Evolutionary conservation across 768 basidiomycete species (phyloP).

Genomic region (Suillus sp.): DNA sequence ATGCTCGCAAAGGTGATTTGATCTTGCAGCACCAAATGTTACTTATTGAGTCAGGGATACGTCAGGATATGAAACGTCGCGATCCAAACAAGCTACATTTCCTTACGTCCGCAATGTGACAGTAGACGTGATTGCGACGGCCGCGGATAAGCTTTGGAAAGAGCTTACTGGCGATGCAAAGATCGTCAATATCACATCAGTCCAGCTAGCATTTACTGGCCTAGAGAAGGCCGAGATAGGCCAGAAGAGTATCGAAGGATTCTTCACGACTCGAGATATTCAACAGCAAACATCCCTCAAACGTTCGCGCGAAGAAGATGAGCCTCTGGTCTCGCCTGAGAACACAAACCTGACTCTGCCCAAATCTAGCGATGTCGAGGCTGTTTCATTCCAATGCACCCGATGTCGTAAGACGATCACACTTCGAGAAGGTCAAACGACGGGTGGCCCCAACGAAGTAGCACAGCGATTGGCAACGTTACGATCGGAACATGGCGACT

Average conservation of each 20-base stretch:
- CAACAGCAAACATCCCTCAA: conserved; percentile 33
- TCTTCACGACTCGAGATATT: conserved; percentile 53
- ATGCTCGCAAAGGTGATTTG: conserved; percentile 64
- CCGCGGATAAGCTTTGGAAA: conserved; percentile 83
- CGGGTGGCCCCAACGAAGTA: conserved; percentile 27
- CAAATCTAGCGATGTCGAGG: neutral
- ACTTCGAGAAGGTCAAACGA: conserved; percentile 28
- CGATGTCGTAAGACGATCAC: conserved; percentile 55
- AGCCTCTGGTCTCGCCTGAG: conserved; percentile 10
- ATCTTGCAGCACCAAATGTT: neutral
- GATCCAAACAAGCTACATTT: conserved; percentile 86
- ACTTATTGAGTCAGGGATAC: conserved; percentile 11
- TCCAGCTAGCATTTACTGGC: conserved; percentile 76
- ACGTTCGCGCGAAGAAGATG: conserved; percentile 40
- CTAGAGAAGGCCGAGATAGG: conserved; percentile 76
- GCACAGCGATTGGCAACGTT: conserved; percentile 43
- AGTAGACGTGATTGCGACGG: conserved; percentile 73
- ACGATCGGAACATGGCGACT: conserved; percentile 82
- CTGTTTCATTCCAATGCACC: conserved; percentile 53
- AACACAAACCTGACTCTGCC: neutral
- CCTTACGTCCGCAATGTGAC: conserved; percentile 77
- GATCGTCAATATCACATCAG: conserved; percentile 67
- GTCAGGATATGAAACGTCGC: conserved; percentile 62
- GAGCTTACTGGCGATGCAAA: conserved; percentile 68
- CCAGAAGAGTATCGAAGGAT: conserved; percentile 86